Conservation (phyloP, 768 basidiomycete species). For the Lactarius pseudohatsudake region DNA sequence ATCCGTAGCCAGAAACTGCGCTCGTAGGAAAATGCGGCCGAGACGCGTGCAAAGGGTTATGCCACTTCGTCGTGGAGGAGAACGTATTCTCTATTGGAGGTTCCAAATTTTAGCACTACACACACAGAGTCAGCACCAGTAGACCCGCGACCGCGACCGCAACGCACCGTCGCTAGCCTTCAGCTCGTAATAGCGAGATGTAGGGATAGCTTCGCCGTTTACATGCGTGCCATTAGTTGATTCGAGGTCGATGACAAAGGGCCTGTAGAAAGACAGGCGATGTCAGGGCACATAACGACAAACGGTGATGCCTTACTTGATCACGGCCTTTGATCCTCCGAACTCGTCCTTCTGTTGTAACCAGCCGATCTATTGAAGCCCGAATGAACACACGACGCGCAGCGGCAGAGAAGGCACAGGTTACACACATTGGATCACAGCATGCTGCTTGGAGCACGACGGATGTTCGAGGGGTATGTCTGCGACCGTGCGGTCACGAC, state of each 20-base stretch:
- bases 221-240: constrained; percentile 97
- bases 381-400: constrained; percentile 14
- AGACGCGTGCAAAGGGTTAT: constrained; percentile 12
- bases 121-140: constrained; percentile 17
- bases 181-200: constrained; percentile 84
- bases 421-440: constrained; percentile 84
- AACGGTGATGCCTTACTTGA: constrained; percentile 64
- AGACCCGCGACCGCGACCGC: neutral
- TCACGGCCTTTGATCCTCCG: constrained; percentile 68
- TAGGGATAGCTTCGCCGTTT: constrained; percentile 82
- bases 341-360: constrained; percentile 89
- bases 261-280: constrained; percentile 47
- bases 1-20: neutral
- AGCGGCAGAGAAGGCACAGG: neutral
- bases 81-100: constrained; percentile 80
- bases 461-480: constrained; percentile 93
- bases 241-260: constrained; percentile 96
- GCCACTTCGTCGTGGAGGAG: constrained; percentile 75
- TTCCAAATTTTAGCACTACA: constrained; percentile 82
- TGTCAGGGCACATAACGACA: constrained; percentile 4
- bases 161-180: constrained; percentile 72
- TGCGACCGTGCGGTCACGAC: constrained; percentile 82
- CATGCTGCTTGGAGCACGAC: constrained; percentile 98
- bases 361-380: constrained; percentile 62
- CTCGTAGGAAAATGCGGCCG: neutral